These are phyloP conservation scores for Penicillium macrosclerotiorum DNA, from an alignment of 495 filamentous ascomycete genomes.

Conservation along the genomic window DNA sequence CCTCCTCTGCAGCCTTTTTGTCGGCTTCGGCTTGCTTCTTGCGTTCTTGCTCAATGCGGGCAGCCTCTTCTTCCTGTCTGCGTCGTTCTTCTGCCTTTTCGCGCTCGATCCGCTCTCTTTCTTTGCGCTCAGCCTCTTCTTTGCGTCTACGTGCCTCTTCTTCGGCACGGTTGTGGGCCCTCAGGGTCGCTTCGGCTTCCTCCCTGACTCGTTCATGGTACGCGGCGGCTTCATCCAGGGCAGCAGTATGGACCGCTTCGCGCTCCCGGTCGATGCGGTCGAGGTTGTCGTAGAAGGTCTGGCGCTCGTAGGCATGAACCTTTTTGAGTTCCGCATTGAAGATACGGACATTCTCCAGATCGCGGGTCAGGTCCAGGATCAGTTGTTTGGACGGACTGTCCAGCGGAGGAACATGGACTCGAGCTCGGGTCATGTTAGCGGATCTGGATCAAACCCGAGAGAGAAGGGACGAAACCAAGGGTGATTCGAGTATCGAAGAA, in stretches of 20 bases:
- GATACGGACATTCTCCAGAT: constrained; percentile 37
- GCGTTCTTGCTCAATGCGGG: constrained; percentile 43
- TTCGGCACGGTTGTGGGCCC: constrained; percentile 33
- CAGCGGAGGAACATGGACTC: constrained; percentile 24
- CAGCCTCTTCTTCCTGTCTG: constrained; percentile 35
- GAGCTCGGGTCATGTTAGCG: constrained; percentile 24
- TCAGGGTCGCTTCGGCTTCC: constrained; percentile 50
- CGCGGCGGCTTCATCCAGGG: constrained; percentile 59
- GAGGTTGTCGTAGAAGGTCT: constrained; percentile 43
- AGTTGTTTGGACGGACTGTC: constrained; percentile 53
- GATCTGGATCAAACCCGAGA: no score
- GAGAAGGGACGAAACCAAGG: no score
- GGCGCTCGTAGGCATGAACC: constrained; percentile 44
- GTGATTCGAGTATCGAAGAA: no score
- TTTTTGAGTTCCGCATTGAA: constrained; percentile 42
- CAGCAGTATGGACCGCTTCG: constrained; percentile 52
- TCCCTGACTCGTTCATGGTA: constrained; percentile 63
- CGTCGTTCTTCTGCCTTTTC: constrained; percentile 38
- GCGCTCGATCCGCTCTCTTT: constrained; percentile 37
- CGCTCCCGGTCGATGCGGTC: constrained; percentile 44
- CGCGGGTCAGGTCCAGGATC: constrained; percentile 43
- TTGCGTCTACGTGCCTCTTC: constrained; percentile 34
- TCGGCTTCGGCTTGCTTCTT: constrained; percentile 41
- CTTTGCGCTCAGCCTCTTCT: constrained; percentile 35
- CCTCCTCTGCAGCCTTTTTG: constrained; percentile 41